Evolutionary conservation across 2,329 filamentous ascomycete genomes (phyloP), one percentile per base, ranked within the genome.

Genomic region (Alternaria angustiovoidea): DNA sequence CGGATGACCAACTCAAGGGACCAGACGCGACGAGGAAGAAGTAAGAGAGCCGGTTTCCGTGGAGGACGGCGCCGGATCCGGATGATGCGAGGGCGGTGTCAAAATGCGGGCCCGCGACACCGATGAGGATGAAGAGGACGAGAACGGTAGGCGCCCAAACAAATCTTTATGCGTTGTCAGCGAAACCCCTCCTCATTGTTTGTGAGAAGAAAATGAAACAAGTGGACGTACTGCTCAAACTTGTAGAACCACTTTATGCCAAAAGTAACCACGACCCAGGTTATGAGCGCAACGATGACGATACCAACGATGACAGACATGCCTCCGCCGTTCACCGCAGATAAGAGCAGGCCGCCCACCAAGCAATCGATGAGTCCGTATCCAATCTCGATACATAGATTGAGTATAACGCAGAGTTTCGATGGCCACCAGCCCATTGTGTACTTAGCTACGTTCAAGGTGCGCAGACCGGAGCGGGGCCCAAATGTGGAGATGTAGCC

Each of bases 11-110:
- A 7, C 86, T 87, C 48, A 89, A 83, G 12, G 86, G 85, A 2
- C 84, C 84, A 16, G 87, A 87, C 9, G 89, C 79, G 65, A 87
- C 89, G 39, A 92, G 81, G 34, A 85, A 89, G 78, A 92, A 89
- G 77, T 90, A 92, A 2, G 87, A 89, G 20, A 92, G 77, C 3
- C 85, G 80, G 60, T 86, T 85, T 22, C 84, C 87, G 18, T 80
- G 78, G 16, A 88, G 68, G 3, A 84, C 85, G 46, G 80, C 75
- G 11, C 80, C 68, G 32, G 84, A 78, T 9, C 84, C 86, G 32
- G 32, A 36, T 7, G 32, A 36, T 14, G 32, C 32, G 32, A 36
- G 32, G 32, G 32, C 6, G 1, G 84, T 77, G 65, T 89, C 84
- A 64, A 89, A 90, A 34, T 85, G 81, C 3, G 70, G 70, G 5